phyloP scores from a whole-genome alignment of 441 rosid species.

The Monsonia emarginata region DNA sequence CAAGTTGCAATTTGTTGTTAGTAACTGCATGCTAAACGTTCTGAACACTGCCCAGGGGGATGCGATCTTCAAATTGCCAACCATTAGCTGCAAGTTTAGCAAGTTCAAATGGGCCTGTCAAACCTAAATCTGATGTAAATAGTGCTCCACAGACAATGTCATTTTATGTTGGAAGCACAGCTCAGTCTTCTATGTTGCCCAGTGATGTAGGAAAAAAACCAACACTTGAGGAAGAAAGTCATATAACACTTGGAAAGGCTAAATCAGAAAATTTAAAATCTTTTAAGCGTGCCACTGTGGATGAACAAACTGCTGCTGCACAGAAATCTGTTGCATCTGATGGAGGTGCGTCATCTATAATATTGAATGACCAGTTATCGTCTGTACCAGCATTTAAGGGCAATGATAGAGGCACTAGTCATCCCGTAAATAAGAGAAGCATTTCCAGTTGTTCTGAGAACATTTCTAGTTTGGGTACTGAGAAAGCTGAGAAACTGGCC shows the following conservation, averaged over 20 bases:
- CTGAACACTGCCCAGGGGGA: conserved; percentile 54
- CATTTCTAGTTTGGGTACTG: conserved; percentile 24
- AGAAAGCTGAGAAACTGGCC: conserved; percentile 17
- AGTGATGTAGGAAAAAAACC: conserved; percentile 33
- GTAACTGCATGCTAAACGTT: conserved; percentile 17
- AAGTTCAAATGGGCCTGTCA: conserved; percentile 41
- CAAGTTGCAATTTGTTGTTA: not conserved
- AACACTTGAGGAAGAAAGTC: conserved; percentile 36
- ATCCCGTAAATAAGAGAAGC: conserved; percentile 23
- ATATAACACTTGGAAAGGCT: conserved; percentile 25
- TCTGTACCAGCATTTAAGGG: conserved; percentile 25
- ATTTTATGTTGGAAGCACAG: conserved; percentile 33
- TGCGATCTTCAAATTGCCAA: conserved; percentile 40
- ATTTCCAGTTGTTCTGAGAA: conserved; percentile 20
- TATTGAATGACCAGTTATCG: conserved; percentile 24
- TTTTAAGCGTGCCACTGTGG: conserved; percentile 25
- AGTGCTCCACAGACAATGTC: conserved; percentile 31
- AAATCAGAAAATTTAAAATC: conserved; percentile 33
- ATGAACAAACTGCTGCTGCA: conserved; percentile 19
- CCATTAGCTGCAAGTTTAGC: conserved; percentile 31
- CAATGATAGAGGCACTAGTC: conserved; percentile 23
- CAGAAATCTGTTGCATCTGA: conserved; percentile 32
- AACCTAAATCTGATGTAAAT: conserved; percentile 37
- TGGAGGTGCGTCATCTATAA: conserved; percentile 19
- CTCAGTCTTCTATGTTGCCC: conserved; percentile 28